These are phyloP conservation scores for Phragmites australis DNA, from an alignment of 176 grass and related monocot genomes.

Conservation along the genomic window DNA sequence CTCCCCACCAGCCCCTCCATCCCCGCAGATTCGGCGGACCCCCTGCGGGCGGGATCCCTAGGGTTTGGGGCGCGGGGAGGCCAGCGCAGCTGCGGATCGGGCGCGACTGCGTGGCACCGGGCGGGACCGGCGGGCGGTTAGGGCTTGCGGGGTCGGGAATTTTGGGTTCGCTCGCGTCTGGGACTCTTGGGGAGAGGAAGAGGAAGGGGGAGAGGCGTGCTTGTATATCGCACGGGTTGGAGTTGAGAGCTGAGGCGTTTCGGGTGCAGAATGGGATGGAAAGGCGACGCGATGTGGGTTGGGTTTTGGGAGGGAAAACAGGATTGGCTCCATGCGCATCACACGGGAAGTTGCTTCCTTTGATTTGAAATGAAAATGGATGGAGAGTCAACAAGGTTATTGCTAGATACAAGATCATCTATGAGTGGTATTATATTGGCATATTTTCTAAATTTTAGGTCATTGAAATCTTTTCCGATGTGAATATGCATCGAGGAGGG, in stretches of 20 bases:
- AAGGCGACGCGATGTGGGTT: not conserved
- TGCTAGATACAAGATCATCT: no score
- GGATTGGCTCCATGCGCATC: not conserved
- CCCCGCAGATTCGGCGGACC: no score
- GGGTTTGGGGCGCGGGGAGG: constrained; percentile 39
- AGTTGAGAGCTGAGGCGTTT: not conserved
- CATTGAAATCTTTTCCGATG: no score
- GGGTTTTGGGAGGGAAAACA: constrained; percentile 44
- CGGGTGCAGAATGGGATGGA: not conserved
- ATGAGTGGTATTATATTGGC: no score
- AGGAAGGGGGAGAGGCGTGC: not conserved
- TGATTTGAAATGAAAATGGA: constrained; percentile 37
- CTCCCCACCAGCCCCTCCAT: constrained; percentile 79
- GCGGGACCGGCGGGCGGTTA: constrained; percentile 37
- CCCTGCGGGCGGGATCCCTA: constrained; percentile 38
- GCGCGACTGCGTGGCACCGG: not conserved
- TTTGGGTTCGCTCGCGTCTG: not conserved
- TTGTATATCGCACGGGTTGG: not conserved
- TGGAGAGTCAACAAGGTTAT: not conserved
- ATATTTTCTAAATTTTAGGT: no score
- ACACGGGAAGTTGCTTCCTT: not conserved
- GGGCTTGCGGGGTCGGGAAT: constrained; percentile 4
- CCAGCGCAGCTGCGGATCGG: constrained; percentile 37
- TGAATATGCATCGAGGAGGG: no score
- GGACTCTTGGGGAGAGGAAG: not conserved